phyloP scores from a whole-genome alignment of 768 basidiomycete genomes.

The Pleurotus salmoneostramineus region DNA sequence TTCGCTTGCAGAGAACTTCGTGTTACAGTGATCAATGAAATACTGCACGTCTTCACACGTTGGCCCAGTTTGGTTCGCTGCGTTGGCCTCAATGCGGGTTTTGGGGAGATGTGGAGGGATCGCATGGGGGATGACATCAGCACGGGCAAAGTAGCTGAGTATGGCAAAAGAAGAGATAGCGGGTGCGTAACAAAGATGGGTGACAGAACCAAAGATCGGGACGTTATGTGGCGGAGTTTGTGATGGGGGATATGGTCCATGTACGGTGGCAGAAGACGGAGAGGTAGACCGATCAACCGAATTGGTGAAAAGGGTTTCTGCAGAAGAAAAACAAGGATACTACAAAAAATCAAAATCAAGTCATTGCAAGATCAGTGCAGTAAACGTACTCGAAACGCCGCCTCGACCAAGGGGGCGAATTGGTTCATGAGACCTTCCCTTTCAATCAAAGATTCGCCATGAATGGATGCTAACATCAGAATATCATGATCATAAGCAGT shows the following conservation, averaged over 20 bases:
- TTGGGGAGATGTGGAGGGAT: slow-evolving; percentile 35
- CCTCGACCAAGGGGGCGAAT: slow-evolving; percentile 43
- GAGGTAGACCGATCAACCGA: slow-evolving; percentile 11
- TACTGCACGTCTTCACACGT: slow-evolving; percentile 42
- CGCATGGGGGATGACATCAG: slow-evolving; percentile 27
- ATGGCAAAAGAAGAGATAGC: slow-evolving; percentile 42
- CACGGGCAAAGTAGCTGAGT: slow-evolving; percentile 42
- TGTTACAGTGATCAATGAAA: slow-evolving; percentile 38
- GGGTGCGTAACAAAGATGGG: slow-evolving; percentile 30
- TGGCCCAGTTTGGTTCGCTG: slow-evolving; percentile 29
- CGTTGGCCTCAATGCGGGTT: slow-evolving; percentile 29
- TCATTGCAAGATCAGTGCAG: background rate
- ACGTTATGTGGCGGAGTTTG: slow-evolving; percentile 25
- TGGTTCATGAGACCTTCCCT: slow-evolving; percentile 28
- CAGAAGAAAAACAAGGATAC: slow-evolving; percentile 38
- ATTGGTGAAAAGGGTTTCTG: slow-evolving; percentile 27
- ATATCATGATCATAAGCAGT: background rate
- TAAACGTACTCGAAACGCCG: slow-evolving; percentile 43
- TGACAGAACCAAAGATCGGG: slow-evolving; percentile 38
- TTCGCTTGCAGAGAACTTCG: slow-evolving; percentile 29
- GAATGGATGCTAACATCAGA: slow-evolving; percentile 23
- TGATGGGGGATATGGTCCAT: slow-evolving; percentile 23
- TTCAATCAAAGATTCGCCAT: slow-evolving; percentile 26
- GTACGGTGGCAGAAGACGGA: slow-evolving; percentile 12
- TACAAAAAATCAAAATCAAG: slow-evolving; percentile 15